A percentile compares a stretch with the other conserved stretches of the same genome.
Evolutionary conservation across 1,284 basidiomycete species (phyloP).

Genomic region (Sanghuangporus weigelae): DNA sequence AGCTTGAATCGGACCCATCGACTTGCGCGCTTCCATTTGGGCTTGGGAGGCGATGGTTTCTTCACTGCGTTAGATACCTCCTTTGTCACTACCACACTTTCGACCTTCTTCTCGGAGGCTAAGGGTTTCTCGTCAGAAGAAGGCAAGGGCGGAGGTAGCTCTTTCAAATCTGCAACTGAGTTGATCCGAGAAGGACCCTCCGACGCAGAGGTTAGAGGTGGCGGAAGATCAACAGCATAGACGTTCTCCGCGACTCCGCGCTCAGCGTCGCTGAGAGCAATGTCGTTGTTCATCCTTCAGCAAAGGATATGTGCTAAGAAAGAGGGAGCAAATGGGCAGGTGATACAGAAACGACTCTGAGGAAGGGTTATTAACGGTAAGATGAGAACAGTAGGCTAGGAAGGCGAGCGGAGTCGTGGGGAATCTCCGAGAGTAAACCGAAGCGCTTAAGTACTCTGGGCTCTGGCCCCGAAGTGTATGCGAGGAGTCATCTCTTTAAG

Average conservation of each 20-base stretch:
- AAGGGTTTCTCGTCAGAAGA: constrained; percentile 22
- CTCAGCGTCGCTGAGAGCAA: constrained; percentile 17
- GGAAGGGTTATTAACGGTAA: constrained; percentile 7
- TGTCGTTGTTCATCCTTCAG: constrained; percentile 4
- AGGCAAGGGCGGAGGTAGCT: constrained; percentile 9
- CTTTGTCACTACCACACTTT: constrained; percentile 14
- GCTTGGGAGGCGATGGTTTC: constrained; percentile 19
- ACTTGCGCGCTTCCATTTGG: constrained; percentile 26
- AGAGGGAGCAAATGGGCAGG: background rate
- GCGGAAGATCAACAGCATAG: constrained; percentile 15
- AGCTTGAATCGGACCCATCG: constrained; percentile 48
- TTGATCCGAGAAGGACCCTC: constrained; percentile 15
- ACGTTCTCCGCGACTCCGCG: constrained; percentile 17
- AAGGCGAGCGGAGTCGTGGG: constrained; percentile 13
- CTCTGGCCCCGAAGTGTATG: constrained; percentile 16
- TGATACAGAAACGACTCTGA: constrained; percentile 4
- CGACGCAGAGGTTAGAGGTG: constrained; percentile 10
- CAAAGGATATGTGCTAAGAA: background rate
- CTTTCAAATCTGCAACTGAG: constrained; percentile 15
- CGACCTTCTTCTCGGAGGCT: constrained; percentile 16
- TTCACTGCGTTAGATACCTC: constrained; percentile 13
- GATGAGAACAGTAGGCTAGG: constrained; percentile 6
- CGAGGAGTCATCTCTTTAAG: constrained; percentile 14
- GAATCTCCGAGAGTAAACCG: constrained; percentile 18
- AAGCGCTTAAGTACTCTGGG: constrained; percentile 13